A percentile compares a stretch with the other conserved stretches of the same genome.
These are phyloP conservation scores for Podospora fimiseda DNA, from an alignment of 495 filamentous ascomycete genomes.

Conservation along the genomic window DNA sequence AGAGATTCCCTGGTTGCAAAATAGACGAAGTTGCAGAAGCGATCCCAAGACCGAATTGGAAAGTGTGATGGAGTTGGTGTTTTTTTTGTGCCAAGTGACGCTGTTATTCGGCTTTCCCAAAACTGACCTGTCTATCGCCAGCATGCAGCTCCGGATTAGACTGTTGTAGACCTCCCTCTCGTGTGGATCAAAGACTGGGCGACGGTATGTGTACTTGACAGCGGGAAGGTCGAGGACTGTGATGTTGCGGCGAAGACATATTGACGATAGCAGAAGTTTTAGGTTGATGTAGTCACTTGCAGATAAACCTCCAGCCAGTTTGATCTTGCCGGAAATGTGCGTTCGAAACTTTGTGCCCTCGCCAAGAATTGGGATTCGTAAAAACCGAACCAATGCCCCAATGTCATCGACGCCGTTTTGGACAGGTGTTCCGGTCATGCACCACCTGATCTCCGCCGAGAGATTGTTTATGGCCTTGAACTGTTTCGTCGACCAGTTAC, in stretches of 20 bases:
- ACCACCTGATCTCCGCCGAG: conserved; percentile 16
- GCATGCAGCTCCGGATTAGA: conserved; percentile 4
- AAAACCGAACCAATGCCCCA: conserved; percentile 6
- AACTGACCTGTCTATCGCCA: background rate
- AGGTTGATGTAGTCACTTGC: conserved; percentile 12
- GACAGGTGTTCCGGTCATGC: conserved; percentile 10
- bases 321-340: background rate
- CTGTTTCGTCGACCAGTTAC: conserved; percentile 5
- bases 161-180: conserved; percentile 25
- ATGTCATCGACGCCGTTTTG: conserved; percentile 11
- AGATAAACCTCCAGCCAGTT: conserved; percentile 8
- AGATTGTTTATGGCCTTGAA: conserved; percentile 19
- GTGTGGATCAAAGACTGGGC: conserved; percentile 15
- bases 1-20: conserved; percentile 8
- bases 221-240: conserved; percentile 21
- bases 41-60: background rate
- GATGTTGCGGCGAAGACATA: conserved; percentile 23
- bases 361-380: conserved; percentile 20
- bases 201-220: conserved; percentile 8
- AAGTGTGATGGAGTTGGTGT: background rate
- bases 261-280: conserved; percentile 13
- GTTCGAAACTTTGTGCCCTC: conserved; percentile 6
- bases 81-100: background rate
- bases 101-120: background rate
- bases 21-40: conserved; percentile 5